Percentiles rank a stretch among this genome's conserved stretches.
phyloP scores from a whole-genome alignment of 768 basidiomycete species.

The Suillus lakei region DNA sequence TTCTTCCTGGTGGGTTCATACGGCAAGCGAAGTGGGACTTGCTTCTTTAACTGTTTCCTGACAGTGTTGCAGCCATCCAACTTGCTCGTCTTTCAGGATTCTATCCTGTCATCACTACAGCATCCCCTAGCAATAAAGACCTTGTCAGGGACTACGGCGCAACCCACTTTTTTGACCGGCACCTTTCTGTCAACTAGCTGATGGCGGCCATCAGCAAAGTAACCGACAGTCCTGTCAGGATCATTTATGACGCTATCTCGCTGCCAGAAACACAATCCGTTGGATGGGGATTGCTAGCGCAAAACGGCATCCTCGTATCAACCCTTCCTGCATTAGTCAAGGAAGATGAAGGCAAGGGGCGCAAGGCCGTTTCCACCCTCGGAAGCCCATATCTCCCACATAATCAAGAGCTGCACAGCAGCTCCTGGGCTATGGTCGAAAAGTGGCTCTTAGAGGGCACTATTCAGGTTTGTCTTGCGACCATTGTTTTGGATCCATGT shows the following conservation, averaged over 20 bases:
- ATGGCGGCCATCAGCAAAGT: conserved; percentile 32
- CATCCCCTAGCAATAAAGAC: conserved; percentile 35
- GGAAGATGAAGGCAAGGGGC: conserved; percentile 26
- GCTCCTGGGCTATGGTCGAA: conserved; percentile 22
- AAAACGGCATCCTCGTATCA: conserved; percentile 37
- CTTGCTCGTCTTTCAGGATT: conserved; percentile 45
- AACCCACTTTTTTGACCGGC: conserved; percentile 44
- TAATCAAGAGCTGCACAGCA: conserved; percentile 23
- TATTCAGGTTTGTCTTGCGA: conserved; percentile 25
- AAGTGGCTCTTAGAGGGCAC: conserved; percentile 31
- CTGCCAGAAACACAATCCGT: conserved; percentile 38
- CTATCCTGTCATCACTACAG: conserved; percentile 46
- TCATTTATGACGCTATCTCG: conserved; percentile 39
- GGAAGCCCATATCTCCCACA: conserved; percentile 26
- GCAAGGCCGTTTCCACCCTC: conserved; percentile 26
- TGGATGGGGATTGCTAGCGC: conserved; percentile 37
- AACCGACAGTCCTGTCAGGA: conserved; percentile 22
- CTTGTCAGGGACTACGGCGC: conserved; percentile 43
- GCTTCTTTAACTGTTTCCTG: conserved; percentile 7
- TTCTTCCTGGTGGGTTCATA: conserved; percentile 51
- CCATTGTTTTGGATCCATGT: background rate
- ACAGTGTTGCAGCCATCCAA: conserved; percentile 37
- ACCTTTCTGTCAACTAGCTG: conserved; percentile 19
- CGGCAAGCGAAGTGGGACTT: conserved; percentile 31
- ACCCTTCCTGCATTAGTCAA: conserved; percentile 27